These are phyloP conservation scores for Pluteus cervinus DNA, from an alignment of 768 basidiomycete genomes.

Conservation along the genomic window DNA sequence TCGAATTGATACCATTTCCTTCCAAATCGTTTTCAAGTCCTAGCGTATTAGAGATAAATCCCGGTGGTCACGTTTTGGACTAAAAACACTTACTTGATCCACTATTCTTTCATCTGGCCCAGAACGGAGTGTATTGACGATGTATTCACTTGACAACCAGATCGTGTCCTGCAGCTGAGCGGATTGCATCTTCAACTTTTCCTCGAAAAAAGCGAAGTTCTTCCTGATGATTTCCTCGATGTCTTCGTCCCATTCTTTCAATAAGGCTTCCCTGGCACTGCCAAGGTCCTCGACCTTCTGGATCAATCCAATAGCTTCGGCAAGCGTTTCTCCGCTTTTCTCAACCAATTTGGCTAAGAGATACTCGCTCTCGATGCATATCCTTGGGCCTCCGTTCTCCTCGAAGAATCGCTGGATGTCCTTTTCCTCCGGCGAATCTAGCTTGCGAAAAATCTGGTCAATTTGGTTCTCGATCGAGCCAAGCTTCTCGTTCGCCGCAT, in stretches of 20 bases:
- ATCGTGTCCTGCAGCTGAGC: constrained; percentile 16
- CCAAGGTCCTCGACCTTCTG: constrained; percentile 13
- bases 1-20: constrained; percentile 36
- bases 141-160: too few relatives aligned
- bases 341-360: constrained; percentile 18
- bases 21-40: constrained; percentile 34
- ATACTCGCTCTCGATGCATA: constrained; percentile 23
- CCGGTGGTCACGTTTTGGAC: too few relatives aligned
- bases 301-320: not conserved
- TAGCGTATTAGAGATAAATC: constrained; percentile 26
- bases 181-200: constrained; percentile 27
- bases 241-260: constrained; percentile 13
- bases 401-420: constrained; percentile 25
- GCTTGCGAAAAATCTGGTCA: constrained; percentile 23
- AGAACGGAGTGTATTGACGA: too few relatives aligned
- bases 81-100: too few relatives aligned
- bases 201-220: constrained; percentile 26
- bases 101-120: too few relatives aligned
- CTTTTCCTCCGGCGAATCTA: constrained; percentile 27
- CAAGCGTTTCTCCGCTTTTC: constrained; percentile 13
- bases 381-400: constrained; percentile 24
- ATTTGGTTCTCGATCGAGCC: constrained; percentile 21
- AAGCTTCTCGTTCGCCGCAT: constrained; percentile 26
- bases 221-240: constrained; percentile 18
- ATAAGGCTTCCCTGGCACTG: constrained; percentile 9